Percentiles rank a stretch among this genome's conserved stretches.
These are phyloP conservation scores for Ceratocystis variospora DNA, from an alignment of 2,329 filamentous ascomycete genomes.

Conservation along the genomic window DNA sequence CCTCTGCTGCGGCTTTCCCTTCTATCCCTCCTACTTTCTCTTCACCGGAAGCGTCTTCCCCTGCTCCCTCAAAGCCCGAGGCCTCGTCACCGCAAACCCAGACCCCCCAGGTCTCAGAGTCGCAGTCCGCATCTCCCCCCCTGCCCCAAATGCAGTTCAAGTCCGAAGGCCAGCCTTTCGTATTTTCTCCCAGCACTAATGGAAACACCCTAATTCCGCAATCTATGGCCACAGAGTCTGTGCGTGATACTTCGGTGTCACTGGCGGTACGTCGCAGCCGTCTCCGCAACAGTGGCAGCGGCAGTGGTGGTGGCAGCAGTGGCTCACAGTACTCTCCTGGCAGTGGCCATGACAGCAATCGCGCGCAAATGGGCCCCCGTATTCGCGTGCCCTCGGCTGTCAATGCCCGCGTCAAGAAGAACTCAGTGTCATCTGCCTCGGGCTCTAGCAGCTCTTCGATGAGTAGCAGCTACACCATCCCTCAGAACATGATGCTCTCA, in stretches of 20 bases:
- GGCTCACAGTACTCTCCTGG: neutral
- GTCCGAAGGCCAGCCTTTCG: neutral
- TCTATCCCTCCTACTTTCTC: neutral
- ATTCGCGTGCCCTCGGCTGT: constrained; percentile 1
- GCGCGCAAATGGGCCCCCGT: neutral
- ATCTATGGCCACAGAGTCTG: constrained; percentile 20
- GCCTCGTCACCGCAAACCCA: neutral
- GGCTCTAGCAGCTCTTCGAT: neutral
- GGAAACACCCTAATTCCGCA: neutral
- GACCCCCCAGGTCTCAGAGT: neutral
- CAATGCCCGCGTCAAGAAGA: constrained; percentile 1
- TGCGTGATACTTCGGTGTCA: constrained; percentile 22
- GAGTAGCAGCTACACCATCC: neutral
- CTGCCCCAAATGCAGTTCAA: neutral
- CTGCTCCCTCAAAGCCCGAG: neutral
- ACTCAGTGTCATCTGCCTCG: neutral
- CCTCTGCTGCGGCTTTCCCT: constrained; percentile 28
- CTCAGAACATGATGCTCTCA: neutral
- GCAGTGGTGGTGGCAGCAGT: neutral
- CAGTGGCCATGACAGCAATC: neutral
- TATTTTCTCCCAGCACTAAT: neutral
- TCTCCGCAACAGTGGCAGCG: constrained; percentile 6
- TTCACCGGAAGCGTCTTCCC: constrained; percentile 16
- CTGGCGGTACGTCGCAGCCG: constrained; percentile 17
- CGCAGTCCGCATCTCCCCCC: neutral